Evolutionary conservation across 306 rosid genomes (phyloP).

Genomic region (Pueraria montana): DNA sequence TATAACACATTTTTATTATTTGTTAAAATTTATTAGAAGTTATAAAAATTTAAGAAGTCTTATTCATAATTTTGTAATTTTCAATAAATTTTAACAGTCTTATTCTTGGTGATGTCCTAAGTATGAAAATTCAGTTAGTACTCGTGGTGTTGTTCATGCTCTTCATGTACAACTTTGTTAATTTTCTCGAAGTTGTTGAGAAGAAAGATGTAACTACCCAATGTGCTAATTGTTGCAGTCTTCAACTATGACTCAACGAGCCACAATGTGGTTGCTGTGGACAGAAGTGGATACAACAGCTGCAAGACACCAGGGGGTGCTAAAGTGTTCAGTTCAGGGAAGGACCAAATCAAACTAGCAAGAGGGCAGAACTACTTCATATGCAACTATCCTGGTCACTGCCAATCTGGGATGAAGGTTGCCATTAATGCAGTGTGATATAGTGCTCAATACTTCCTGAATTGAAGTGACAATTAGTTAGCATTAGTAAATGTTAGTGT

Average conservation of each 20-base stretch:
- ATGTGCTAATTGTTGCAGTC: constrained; percentile 48
- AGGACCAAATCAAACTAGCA: constrained; percentile 59
- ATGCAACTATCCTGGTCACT: constrained; percentile 71
- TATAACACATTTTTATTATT: too few relatives aligned
- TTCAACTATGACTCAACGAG: constrained; percentile 60
- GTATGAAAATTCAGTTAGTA: too few relatives aligned
- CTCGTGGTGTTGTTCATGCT: too few relatives aligned
- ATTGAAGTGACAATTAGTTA: not conserved
- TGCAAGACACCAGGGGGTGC: constrained; percentile 65
- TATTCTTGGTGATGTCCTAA: too few relatives aligned
- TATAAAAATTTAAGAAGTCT: too few relatives aligned
- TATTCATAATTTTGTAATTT: too few relatives aligned
- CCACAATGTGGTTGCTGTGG: constrained; percentile 77
- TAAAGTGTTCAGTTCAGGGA: constrained; percentile 61
- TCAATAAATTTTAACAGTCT: too few relatives aligned
- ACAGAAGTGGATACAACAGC: constrained; percentile 50
- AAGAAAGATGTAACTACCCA: not conserved
- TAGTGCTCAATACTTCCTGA: not conserved
- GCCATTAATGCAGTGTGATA: constrained; percentile 62
- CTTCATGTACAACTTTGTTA: not conserved
- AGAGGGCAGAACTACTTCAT: constrained; percentile 72
- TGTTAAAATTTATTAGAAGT: too few relatives aligned
- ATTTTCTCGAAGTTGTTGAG: not conserved
- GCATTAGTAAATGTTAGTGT: not conserved
- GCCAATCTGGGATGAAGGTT: constrained; percentile 72